Evolutionary conservation across 2,329 filamentous ascomycete genomes (phyloP).

Genomic region (Paecilomyces dactylethromorphus): DNA sequence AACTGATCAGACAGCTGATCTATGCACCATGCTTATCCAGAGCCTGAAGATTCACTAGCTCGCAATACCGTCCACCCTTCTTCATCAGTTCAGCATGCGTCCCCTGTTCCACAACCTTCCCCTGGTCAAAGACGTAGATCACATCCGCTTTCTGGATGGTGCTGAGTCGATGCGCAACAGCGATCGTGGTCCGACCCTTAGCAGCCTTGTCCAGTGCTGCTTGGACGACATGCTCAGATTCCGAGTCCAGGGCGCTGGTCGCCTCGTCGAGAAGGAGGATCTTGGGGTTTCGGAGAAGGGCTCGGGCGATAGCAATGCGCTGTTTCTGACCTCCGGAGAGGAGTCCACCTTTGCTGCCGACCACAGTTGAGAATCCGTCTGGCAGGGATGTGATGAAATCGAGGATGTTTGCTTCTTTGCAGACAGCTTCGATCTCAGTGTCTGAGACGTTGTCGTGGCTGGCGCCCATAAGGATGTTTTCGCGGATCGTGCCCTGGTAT

Average conservation of each 20-base stretch:
- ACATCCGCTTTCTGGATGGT: conserved; percentile 93
- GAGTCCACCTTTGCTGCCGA: conserved; percentile 79
- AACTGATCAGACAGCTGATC: too few species aligned
- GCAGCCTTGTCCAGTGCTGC: conserved; percentile 74
- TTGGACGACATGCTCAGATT: conserved; percentile 52
- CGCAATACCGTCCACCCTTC: conserved; percentile 48
- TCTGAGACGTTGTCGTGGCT: conserved; percentile 59
- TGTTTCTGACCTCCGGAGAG: conserved; percentile 91
- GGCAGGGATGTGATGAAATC: conserved; percentile 86
- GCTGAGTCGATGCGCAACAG: conserved; percentile 83
- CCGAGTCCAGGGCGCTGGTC: conserved; percentile 46
- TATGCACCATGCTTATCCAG: conserved; percentile 48
- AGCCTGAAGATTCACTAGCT: conserved; percentile 74
- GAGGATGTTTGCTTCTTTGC: conserved; percentile 86
- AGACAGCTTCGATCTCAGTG: conserved; percentile 63
- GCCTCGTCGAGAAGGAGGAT: conserved; percentile 80
- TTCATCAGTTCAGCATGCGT: conserved; percentile 24
- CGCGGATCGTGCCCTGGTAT: conserved; percentile 84
- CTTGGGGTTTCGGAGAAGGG: conserved; percentile 80
- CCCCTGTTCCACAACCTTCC: conserved; percentile 68
- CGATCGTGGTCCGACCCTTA: conserved; percentile 82
- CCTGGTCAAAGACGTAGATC: conserved; percentile 95
- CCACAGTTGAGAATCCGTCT: conserved; percentile 77
- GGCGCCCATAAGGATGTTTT: conserved; percentile 81
- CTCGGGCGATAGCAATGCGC: conserved; percentile 86